These are phyloP conservation scores for Astragalus membranaceus DNA, from an alignment of 306 rosid species.

Conservation along the genomic window DNA sequence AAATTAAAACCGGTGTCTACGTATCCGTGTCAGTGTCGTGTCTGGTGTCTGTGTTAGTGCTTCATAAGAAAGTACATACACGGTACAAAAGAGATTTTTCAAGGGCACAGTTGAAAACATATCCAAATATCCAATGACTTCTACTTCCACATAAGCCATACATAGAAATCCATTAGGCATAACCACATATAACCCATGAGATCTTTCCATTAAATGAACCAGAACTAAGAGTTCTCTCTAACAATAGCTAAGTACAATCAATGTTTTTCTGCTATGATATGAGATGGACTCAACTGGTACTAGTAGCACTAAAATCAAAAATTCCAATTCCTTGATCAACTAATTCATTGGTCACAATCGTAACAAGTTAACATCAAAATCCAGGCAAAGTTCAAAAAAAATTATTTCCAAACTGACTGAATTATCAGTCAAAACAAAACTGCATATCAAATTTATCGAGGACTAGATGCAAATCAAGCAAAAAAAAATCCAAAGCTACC, in stretches of 20 bases:
- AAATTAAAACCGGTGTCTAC: no score
- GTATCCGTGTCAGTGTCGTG: no score
- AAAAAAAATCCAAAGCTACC: not conserved
- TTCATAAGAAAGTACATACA: not conserved
- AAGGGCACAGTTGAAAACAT: not conserved
- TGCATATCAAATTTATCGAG: conserved; percentile 6
- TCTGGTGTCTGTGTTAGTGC: no score
- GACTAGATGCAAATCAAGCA: conserved; percentile 2
- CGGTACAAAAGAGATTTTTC: not conserved
- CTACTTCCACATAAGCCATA: not conserved
- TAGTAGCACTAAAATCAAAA: conserved; percentile 6
- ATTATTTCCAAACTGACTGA: not conserved
- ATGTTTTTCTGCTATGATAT: not conserved
- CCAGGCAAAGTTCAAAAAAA: conserved; percentile 18
- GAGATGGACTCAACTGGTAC: not conserved
- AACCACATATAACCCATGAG: not conserved
- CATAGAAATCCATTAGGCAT: not conserved
- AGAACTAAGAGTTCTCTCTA: not conserved
- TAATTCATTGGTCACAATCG: not conserved
- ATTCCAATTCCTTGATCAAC: not conserved
- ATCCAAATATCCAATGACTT: conserved; percentile 15
- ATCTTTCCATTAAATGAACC: not conserved
- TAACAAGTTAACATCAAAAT: not conserved
- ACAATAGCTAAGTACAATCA: not conserved
- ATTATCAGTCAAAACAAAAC: conserved; percentile 11